Evolutionary conservation across 805 yeast species (phyloP).

Genomic region (Maudiozyma saulgeensis): DNA sequence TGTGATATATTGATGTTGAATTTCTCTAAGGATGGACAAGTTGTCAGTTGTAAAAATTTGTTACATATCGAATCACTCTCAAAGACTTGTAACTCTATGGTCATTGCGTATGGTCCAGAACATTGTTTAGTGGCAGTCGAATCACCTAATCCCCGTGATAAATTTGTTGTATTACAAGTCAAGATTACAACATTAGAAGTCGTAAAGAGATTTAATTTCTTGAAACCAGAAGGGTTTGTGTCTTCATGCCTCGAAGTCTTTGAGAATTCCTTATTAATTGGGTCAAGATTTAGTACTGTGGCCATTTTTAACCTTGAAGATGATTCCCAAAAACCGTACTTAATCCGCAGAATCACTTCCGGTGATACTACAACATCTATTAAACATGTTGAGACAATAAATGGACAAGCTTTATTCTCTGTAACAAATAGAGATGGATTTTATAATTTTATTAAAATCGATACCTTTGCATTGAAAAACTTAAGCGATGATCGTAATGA

Average conservation of each 20-base stretch:
- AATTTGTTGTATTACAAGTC: slow-evolving; percentile 37
- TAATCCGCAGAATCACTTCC: slow-evolving; percentile 39
- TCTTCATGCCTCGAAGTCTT: slow-evolving; percentile 48
- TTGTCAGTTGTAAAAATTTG: slow-evolving; percentile 13
- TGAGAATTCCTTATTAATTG: slow-evolving; percentile 42
- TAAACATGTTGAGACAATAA: slow-evolving; percentile 27
- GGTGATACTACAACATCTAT: slow-evolving; percentile 66
- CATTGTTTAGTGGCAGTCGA: slow-evolving; percentile 40
- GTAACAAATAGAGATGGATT: slow-evolving; percentile 61
- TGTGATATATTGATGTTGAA: slow-evolving; percentile 39
- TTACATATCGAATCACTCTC: slow-evolving; percentile 26
- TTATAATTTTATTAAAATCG: slow-evolving; percentile 36
- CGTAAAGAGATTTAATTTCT: slow-evolving; percentile 13
- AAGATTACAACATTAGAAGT: slow-evolving; percentile 23
- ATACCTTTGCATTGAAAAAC: slow-evolving; percentile 8
- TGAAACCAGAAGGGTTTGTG: slow-evolving; percentile 43
- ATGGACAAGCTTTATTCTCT: slow-evolving; percentile 23
- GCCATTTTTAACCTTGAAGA: slow-evolving; percentile 40
- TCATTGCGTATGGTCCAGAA: slow-evolving; percentile 20
- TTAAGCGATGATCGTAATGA: neutral
- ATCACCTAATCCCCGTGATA: slow-evolving; percentile 57
- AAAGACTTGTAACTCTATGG: slow-evolving; percentile 44
- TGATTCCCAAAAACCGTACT: slow-evolving; percentile 12
- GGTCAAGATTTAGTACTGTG: slow-evolving; percentile 63
- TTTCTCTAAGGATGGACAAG: slow-evolving; percentile 31